These are phyloP conservation scores for Ceriops decandra DNA, from an alignment of 345 rosid species.

Conservation along the genomic window DNA sequence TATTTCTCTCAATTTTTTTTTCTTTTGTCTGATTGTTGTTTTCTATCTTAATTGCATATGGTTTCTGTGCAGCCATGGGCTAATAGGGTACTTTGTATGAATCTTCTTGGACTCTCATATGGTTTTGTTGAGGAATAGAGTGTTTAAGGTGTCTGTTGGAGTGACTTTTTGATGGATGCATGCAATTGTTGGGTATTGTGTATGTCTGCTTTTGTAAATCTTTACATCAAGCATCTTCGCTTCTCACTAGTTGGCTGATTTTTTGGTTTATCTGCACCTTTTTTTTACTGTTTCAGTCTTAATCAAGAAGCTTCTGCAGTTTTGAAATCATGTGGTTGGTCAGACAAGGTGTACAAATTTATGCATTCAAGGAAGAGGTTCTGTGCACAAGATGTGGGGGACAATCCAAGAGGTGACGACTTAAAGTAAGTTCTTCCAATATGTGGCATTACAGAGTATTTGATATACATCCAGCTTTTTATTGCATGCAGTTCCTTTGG, in stretches of 20 bases:
- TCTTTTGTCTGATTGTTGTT: not conserved
- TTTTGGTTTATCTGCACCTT: not conserved
- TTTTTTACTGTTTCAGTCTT: constrained; percentile 44
- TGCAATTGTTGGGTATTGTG: not conserved
- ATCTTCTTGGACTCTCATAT: constrained; percentile 2
- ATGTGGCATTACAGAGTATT: not conserved
- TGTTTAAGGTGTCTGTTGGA: not conserved
- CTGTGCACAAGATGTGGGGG: constrained; percentile 35
- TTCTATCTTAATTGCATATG: not conserved
- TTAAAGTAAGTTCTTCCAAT: constrained; percentile 55
- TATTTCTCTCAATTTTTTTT: not conserved
- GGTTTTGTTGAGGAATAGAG: not conserved
- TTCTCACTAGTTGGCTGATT: constrained; percentile 2
- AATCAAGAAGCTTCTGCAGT: constrained; percentile 51
- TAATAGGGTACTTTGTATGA: not conserved
- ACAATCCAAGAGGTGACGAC: constrained; percentile 26
- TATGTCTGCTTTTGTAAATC: not conserved
- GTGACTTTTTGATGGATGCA: not conserved
- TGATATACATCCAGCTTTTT: not conserved
- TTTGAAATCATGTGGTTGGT: constrained; percentile 74
- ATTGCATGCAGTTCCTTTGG: not conserved
- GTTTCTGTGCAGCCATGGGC: not conserved
- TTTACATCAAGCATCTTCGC: not conserved
- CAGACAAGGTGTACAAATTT: constrained; percentile 45
- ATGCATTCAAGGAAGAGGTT: constrained; percentile 64